Percentiles rank a stretch among this genome's conserved stretches.
phyloP scores from a whole-genome alignment of 1,284 basidiomycete genomes.

The Lignosus rhinocerotis region DNA sequence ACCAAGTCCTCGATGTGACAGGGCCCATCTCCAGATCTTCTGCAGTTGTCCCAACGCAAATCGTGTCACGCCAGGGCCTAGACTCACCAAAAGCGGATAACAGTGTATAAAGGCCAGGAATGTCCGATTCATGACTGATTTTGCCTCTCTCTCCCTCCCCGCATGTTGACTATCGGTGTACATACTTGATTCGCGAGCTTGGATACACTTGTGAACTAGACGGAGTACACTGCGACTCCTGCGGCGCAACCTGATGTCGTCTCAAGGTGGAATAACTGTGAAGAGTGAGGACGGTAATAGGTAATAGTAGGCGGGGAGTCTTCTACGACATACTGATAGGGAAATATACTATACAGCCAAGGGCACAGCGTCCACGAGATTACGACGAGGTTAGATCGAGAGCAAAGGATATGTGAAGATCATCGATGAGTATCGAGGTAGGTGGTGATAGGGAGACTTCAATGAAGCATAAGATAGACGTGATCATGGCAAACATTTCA shows the following conservation, averaged over 20 bases:
- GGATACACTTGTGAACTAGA: background rate
- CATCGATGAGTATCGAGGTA: background rate
- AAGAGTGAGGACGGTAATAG: background rate
- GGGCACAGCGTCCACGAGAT: background rate
- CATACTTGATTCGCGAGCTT: background rate
- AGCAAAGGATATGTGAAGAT: background rate
- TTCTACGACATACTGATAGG: background rate
- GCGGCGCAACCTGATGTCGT: background rate
- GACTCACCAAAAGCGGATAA: background rate
- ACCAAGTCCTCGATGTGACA: no score
- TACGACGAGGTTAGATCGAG: background rate
- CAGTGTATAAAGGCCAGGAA: background rate
- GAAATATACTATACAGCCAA: slow-evolving; percentile 6
- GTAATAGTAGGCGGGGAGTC: background rate
- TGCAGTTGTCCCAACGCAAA: background rate
- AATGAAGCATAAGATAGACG: background rate
- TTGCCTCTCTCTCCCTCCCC: background rate
- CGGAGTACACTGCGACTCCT: background rate
- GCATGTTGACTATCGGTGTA: background rate
- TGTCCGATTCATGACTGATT: background rate
- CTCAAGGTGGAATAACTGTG: background rate
- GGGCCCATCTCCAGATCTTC: no score
- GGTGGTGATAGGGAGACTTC: background rate
- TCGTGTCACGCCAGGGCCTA: background rate
- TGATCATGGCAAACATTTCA: background rate